Conservation (phyloP, 768 basidiomycete species). For the Leccinum broughii region DNA sequence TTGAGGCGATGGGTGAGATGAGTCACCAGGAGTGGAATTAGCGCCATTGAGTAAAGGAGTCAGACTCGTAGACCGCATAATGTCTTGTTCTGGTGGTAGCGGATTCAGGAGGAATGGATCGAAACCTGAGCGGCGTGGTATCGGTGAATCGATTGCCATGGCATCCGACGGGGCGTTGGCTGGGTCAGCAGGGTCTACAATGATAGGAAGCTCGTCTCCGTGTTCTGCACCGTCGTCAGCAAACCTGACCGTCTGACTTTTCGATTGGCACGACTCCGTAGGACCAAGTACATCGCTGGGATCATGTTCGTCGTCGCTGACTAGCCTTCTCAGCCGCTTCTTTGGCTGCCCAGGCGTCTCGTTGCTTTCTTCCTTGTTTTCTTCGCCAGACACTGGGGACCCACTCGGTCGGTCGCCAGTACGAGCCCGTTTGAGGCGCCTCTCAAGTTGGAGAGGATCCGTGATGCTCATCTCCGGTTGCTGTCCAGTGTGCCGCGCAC, state of each 20-base stretch:
- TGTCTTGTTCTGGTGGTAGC: conserved; percentile 34
- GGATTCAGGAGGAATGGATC: conserved; percentile 57
- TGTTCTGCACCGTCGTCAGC: conserved; percentile 34
- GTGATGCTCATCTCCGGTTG: conserved; percentile 71
- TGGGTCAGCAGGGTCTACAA: conserved; percentile 6
- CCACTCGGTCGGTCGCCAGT: conserved; percentile 55
- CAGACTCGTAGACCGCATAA: conserved; percentile 25
- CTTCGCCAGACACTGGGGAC: conserved; percentile 46
- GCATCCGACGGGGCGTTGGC: conserved; percentile 10
- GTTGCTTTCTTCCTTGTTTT: conserved; percentile 43
- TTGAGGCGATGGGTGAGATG: conserved; percentile 9
- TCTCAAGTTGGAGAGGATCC: conserved; percentile 73
- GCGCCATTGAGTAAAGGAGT: conserved; percentile 28
- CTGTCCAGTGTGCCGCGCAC: conserved; percentile 71
- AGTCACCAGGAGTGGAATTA: conserved; percentile 3
- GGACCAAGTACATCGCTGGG: conserved; percentile 43
- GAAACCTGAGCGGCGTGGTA: conserved; percentile 44
- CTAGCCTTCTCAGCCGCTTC: conserved; percentile 46
- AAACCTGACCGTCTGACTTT: conserved; percentile 50
- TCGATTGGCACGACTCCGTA: conserved; percentile 33
- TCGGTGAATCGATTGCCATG: conserved; percentile 41
- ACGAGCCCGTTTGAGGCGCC: conserved; percentile 71
- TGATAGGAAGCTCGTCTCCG: conserved; percentile 16
- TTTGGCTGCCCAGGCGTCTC: conserved; percentile 48
- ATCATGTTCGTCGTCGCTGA: conserved; percentile 49